Evolutionary conservation across 139 green algal genomes (phyloP).

Genomic region (Zygnema cylindricum): DNA sequence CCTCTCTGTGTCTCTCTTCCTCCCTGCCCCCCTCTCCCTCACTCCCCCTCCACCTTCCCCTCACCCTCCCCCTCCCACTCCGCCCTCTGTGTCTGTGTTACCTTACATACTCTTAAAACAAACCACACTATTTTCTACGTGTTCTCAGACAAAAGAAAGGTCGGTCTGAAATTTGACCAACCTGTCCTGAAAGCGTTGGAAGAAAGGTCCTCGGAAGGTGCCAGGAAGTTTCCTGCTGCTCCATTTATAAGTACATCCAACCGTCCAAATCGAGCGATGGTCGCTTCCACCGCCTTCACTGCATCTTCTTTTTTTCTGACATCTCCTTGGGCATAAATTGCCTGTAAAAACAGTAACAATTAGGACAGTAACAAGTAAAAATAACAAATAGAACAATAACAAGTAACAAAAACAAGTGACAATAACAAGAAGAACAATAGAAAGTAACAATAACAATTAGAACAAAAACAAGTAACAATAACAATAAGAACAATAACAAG

Average conservation of each 20-base stretch:
- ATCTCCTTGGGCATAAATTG: slow-evolving; percentile 72
- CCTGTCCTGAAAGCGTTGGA: slow-evolving; percentile 82
- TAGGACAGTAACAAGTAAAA: no score
- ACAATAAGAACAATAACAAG: no score
- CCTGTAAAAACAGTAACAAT: slow-evolving; percentile 43
- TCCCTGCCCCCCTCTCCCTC: background rate
- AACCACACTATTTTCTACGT: background rate
- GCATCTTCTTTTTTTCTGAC: slow-evolving; percentile 81
- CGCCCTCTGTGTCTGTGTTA: background rate
- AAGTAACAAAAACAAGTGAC: no score
- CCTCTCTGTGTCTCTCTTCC: background rate
- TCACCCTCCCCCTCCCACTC: background rate
- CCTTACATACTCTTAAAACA: background rate
- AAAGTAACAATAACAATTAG: no score
- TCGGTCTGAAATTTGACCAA: no score
- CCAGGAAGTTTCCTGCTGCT: background rate
- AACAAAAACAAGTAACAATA: no score
- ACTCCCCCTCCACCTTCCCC: background rate
- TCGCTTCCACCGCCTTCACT: slow-evolving; percentile 66
- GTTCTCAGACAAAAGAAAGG: no score
- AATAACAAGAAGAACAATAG: no score
- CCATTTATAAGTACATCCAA: slow-evolving; percentile 65
- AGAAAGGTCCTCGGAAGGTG: slow-evolving; percentile 68
- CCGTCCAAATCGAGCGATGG: slow-evolving; percentile 63
- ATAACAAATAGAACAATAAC: no score